Base-by-base conservation (phyloP, 2,329 filamentous ascomycete species). In the Diaporthe batatas region DNA sequence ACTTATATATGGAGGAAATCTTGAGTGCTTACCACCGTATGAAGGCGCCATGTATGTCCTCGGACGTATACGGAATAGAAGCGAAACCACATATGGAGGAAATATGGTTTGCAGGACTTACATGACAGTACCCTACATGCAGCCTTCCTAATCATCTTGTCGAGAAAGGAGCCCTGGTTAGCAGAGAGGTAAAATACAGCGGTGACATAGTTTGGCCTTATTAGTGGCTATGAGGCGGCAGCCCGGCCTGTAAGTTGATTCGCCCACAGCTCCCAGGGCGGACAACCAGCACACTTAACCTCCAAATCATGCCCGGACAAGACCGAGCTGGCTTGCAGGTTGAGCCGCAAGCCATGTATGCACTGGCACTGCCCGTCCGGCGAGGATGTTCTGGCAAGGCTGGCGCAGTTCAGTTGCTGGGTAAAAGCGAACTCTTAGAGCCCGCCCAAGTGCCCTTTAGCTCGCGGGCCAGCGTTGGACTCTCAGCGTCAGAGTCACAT, bases 401-500 rank as follows among this genome's bases (percentile, higher is more conserved):
- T 65, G 25, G 42, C 59, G 42, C 29, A 14, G n/a, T n/a, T n/a
- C n/a, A n/a, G n/a, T n/a, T n/a, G n/a, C n/a, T n/a, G n/a, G n/a
- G n/a, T n/a, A n/a, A n/a, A n/a, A n/a, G n/a, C n/a, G n/a, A n/a
- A n/a, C n/a, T n/a, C n/a, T n/a, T n/a, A n/a, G n/a, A n/a, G n/a
- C n/a, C n/a, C n/a, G n/a, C n/a, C n/a, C n/a, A 67, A 34, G 8
- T 18, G 57, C 23, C 8, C 12, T 6, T 25, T 62, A 59, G 57
- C 21, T 36, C 34, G 59, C 8, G 29, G 59, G 8, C 47, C 14
- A 42, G n/a, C n/a, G n/a, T n/a, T n/a, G n/a, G n/a, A 36, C 62
- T 67, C 47, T 6, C 21, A 53, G 62, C 62, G 62, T 67, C 23
- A 67, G 62, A 67, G 62, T 67, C 62, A 67, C 47, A 67, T 67